Evolutionary conservation across 805 yeast genomes (phyloP).

Genomic region (Tanozyma kutaoensis): DNA sequence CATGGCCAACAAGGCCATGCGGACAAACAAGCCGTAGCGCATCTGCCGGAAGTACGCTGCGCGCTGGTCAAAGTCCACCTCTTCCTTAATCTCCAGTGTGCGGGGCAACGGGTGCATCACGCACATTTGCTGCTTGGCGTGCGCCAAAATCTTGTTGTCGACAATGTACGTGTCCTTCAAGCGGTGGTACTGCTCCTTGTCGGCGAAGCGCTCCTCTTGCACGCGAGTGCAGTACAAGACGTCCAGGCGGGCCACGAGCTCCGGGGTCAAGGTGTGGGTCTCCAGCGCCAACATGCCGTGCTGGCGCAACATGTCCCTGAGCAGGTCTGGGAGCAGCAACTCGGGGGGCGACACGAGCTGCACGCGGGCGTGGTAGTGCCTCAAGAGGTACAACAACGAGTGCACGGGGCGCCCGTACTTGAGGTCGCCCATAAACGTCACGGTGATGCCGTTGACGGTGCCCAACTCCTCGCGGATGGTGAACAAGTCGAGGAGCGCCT

Average conservation of each 20-base stretch:
- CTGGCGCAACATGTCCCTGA: slow-evolving; percentile 51
- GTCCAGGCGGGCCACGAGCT: slow-evolving; percentile 79
- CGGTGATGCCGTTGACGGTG: slow-evolving; percentile 94
- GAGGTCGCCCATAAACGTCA: slow-evolving; percentile 98
- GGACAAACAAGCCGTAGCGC: slow-evolving; percentile 95
- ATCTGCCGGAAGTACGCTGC: slow-evolving; percentile 99
- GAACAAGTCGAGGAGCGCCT: slow-evolving; percentile 92
- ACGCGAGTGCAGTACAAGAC: slow-evolving; percentile 96
- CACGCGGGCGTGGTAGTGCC: slow-evolving; percentile 85
- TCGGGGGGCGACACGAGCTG: slow-evolving; percentile 88
- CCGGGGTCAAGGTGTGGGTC: slow-evolving; percentile 67
- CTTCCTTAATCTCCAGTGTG: slow-evolving; percentile 91
- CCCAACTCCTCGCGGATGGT: slow-evolving; percentile 98
- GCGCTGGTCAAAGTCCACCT: slow-evolving; percentile 97
- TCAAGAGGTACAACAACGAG: slow-evolving; percentile 80
- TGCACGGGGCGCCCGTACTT: slow-evolving; percentile 98
- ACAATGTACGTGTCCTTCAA: slow-evolving; percentile 86
- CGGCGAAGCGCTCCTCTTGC: slow-evolving; percentile 89
- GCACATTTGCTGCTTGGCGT: slow-evolving; percentile 97
- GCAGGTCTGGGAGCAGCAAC: slow-evolving; percentile 65
- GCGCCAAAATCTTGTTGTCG: slow-evolving; percentile 79
- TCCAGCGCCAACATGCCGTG: slow-evolving; percentile 64
- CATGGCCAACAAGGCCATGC: slow-evolving; percentile 98
- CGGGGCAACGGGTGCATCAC: slow-evolving; percentile 99
- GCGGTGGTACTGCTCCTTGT: slow-evolving; percentile 65